Evolutionary conservation across 306 rosid species (phyloP), one percentile per base, ranked within the genome.

Genomic region (Vicia villosa): DNA sequence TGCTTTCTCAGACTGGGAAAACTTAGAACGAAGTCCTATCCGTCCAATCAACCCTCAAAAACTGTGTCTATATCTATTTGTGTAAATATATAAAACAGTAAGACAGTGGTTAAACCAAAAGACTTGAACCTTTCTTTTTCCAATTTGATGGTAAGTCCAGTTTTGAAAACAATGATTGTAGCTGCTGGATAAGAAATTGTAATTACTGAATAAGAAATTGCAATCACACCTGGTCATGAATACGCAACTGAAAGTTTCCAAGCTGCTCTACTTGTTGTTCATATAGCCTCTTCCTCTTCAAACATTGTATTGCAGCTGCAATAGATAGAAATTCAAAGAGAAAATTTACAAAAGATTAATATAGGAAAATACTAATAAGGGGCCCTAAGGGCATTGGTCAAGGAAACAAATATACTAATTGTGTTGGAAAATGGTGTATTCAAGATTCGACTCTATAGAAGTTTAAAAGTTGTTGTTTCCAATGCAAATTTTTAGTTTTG

Each of bases 191-290:
- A 52, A 38, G 32, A 59, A 74, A 26, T 17, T 2, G 5, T 46
- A 51, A 57, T 43, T 62, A 20, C 38, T 10, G 30, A 17, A 42
- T 28, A 52, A 38, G 38, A 59, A 70, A 68, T 60, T 42, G 72
- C 64, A 73, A 38, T 40, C 47, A 63, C 42, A 94, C 98, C 97
- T 93, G 98, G 72, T 93, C 98, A 68, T 93, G 98, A 52, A 93
- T 83, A 41, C 98, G 96, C 89, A 94, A 68, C 68, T 94, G 98
- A 81, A 90, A 90, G 82, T 94, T 94, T 62, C 96, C 98, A 47
- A 94, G 98, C 86, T 88, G 96, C 83, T 90, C 97, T 78, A 90
- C 75, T 82, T 94, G 97, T 67, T 94, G 97, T 74, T 94, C 98
- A 54, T 94, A 94, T 20, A 94, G 77, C 75, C 85, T 88, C 83